phyloP scores from a whole-genome alignment of 2,329 filamentous ascomycete species.

The Macrophomina phaseolina region DNA sequence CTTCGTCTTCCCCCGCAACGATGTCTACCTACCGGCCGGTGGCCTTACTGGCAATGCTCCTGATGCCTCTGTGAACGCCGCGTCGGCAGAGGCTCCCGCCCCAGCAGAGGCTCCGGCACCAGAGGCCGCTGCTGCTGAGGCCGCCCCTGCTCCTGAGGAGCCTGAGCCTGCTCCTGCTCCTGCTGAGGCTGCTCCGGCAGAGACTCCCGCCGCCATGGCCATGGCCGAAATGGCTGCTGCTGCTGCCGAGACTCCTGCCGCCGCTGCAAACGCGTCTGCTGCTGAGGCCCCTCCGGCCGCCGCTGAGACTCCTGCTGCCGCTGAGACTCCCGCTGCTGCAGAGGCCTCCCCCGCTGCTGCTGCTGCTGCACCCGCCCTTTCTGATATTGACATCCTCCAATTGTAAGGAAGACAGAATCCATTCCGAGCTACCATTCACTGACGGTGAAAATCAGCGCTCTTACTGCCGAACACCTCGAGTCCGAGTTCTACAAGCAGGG shows the following conservation, averaged over 20 bases:
- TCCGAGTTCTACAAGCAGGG: slow-evolving; percentile 74
- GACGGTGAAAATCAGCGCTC: slow-evolving; percentile 58
- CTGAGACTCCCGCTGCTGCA: slow-evolving; percentile 14
- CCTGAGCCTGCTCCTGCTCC: neutral
- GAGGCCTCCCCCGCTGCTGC: slow-evolving; percentile 7
- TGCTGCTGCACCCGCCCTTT: slow-evolving; percentile 41
- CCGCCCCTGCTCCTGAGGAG: neutral
- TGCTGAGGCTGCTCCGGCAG: neutral
- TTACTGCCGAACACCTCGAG: slow-evolving; percentile 78
- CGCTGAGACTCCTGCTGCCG: neutral
- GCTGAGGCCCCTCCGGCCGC: slow-evolving; percentile 19
- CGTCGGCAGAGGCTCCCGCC: slow-evolving; percentile 23
- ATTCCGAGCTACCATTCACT: slow-evolving; percentile 38
- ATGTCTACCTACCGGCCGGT: slow-evolving; percentile 12
- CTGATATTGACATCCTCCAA: slow-evolving; percentile 59
- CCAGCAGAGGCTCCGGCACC: slow-evolving; percentile 18
- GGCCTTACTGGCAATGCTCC: slow-evolving; percentile 2
- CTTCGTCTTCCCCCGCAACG: neutral
- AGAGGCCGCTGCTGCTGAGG: neutral
- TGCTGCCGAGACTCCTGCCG: slow-evolving; percentile 24
- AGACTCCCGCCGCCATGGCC: neutral
- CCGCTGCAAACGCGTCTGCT: slow-evolving; percentile 27
- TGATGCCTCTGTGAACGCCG: slow-evolving; percentile 24
- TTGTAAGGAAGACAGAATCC: slow-evolving; percentile 51
- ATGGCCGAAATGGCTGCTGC: slow-evolving; percentile 1